These are phyloP conservation scores for Hydnomerulius pinastri DNA, from an alignment of 768 basidiomycete genomes.

Conservation along the genomic window DNA sequence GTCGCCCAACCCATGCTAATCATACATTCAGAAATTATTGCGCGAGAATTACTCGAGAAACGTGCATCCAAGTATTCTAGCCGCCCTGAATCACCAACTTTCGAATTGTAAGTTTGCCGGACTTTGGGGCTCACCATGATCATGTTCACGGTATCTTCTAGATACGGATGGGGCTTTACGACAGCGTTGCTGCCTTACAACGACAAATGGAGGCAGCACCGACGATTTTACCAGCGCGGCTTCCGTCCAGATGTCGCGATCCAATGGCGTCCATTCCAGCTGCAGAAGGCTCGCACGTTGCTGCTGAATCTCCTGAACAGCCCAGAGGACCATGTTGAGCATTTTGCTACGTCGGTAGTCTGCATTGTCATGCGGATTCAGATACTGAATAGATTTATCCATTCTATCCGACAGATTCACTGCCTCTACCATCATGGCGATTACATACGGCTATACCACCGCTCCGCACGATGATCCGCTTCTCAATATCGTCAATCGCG, in stretches of 20 bases:
- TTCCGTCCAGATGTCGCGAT: slow-evolving; percentile 27
- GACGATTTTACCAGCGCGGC: slow-evolving; percentile 34
- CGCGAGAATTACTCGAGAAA: no score
- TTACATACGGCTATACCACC: slow-evolving; percentile 6
- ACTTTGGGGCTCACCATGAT: background rate
- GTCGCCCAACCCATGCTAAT: background rate
- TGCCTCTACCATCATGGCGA: slow-evolving; percentile 9
- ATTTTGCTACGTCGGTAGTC: slow-evolving; percentile 12
- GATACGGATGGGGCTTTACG: slow-evolving; percentile 21
- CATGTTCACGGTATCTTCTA: background rate
- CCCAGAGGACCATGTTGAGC: slow-evolving; percentile 18
- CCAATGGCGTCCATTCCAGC: slow-evolving; percentile 31
- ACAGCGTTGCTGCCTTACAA: slow-evolving; percentile 35
- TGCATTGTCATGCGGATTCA: background rate
- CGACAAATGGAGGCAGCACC: slow-evolving; percentile 31
- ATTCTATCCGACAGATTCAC: slow-evolving; percentile 1
- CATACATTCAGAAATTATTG: background rate
- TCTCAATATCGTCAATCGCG: background rate
- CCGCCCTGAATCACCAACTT: background rate
- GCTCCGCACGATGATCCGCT: slow-evolving; percentile 5
- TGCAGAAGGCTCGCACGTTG: slow-evolving; percentile 27
- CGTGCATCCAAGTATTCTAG: background rate
- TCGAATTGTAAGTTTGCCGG: background rate
- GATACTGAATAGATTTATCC: background rate
- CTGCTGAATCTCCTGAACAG: slow-evolving; percentile 24